A percentile compares a stretch with the other conserved stretches of the same genome.
phyloP scores from a whole-genome alignment of 129 eudicot species.

The Dittrichia graveolens region DNA sequence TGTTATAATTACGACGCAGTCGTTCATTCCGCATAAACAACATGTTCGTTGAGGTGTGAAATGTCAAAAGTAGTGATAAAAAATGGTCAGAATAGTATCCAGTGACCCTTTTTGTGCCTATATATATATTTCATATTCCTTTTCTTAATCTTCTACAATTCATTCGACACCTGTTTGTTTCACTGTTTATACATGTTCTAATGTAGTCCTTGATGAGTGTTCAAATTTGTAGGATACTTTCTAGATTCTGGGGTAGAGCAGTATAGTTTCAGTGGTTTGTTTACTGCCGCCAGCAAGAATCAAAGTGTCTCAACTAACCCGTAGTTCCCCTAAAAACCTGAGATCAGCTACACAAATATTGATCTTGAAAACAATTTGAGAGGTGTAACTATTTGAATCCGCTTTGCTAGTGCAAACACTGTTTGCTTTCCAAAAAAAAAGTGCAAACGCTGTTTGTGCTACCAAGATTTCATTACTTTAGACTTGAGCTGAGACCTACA shows the following conservation, averaged over 20 bases:
- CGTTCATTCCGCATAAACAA: neutral
- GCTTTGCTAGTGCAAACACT: no score
- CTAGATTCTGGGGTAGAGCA: no score
- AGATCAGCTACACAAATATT: neutral
- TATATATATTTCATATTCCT: no score
- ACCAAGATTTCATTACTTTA: neutral
- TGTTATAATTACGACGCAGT: neutral
- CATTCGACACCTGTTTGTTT: no score
- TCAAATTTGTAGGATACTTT: no score
- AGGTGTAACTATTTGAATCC: neutral
- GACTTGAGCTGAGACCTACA: neutral
- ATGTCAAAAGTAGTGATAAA: neutral
- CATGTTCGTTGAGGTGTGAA: neutral
- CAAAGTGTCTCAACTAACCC: neutral
- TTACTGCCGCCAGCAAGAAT: neutral
- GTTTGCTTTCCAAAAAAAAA: no score
- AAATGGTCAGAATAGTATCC: no score
- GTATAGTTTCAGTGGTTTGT: neutral
- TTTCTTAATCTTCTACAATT: no score
- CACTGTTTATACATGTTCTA: no score
- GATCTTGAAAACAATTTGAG: neutral
- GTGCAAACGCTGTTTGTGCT: neutral
- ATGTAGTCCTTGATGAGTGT: no score
- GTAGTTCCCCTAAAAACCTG: neutral
- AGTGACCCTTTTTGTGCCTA: no score